Conservation (phyloP, 139 green algal genomes). For the Chlorella sp. region DNA sequence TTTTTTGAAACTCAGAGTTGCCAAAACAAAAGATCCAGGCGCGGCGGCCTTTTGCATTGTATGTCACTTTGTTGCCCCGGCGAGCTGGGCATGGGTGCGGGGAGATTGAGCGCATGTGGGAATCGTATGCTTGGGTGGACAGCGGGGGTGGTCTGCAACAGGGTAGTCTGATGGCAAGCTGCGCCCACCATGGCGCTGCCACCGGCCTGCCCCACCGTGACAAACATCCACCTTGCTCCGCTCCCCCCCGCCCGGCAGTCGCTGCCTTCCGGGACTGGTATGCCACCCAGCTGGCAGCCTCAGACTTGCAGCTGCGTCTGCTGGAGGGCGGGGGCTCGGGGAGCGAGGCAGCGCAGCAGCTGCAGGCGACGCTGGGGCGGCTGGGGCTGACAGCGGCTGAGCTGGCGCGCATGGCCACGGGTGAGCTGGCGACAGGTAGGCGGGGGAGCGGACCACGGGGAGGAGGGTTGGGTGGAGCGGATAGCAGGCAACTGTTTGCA, state of each 20-base stretch:
- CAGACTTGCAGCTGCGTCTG: not conserved
- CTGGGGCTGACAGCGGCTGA: constrained; percentile 3
- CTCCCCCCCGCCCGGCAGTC: not conserved
- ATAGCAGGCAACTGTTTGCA: too few species aligned
- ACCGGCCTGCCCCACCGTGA: not conserved
- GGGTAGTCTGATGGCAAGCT: not conserved
- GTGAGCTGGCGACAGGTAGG: not conserved
- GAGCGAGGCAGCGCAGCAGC: not conserved
- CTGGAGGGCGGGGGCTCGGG: not conserved
- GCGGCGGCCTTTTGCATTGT: too few species aligned
- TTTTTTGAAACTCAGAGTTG: too few species aligned
- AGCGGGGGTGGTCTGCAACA: not conserved
- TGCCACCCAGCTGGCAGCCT: constrained; percentile 1
- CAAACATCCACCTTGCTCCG: not conserved
- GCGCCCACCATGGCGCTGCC: not conserved
- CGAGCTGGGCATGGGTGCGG: not conserved
- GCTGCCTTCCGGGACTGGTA: not conserved
- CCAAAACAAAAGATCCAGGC: too few species aligned
- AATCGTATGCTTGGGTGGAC: too few species aligned
- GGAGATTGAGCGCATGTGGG: too few species aligned
- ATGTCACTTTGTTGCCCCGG: too few species aligned
- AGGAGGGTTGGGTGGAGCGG: too few species aligned
- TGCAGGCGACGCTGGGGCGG: not conserved
- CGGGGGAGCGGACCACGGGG: not conserved
- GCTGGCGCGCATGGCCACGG: not conserved